Evolutionary conservation across 345 rosid species (phyloP).

Genomic region (Cardiospermum halicacabum): DNA sequence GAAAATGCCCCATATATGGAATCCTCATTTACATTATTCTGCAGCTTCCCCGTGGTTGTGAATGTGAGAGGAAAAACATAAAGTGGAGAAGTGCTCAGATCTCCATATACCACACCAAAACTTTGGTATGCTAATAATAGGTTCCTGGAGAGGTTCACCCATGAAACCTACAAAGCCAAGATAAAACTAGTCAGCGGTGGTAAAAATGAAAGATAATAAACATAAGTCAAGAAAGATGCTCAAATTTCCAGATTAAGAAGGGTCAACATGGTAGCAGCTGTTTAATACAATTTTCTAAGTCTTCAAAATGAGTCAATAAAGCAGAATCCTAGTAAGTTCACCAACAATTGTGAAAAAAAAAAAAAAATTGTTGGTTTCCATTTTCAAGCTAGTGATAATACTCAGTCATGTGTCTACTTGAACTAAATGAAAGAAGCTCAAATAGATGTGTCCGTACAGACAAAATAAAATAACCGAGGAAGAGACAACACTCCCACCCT

Average conservation of each 20-base stretch:
- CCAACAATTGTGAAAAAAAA: too few relatives aligned
- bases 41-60: conserved; percentile 53
- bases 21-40: conserved; percentile 47
- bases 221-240: not conserved
- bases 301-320: not conserved
- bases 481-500: not conserved
- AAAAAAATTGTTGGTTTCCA: too few relatives aligned
- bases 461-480: too few relatives aligned
- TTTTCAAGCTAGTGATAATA: too few relatives aligned
- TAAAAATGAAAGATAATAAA: not conserved
- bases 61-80: conserved; percentile 65
- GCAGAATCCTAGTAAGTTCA: too few relatives aligned
- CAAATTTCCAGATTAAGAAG: not conserved
- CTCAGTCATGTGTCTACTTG: too few relatives aligned
- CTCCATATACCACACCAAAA: conserved; percentile 87
- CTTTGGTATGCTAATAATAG: conserved; percentile 84
- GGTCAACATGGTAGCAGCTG: not conserved
- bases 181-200: not conserved
- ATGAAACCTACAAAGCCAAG: conserved; percentile 56
- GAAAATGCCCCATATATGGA: conserved; percentile 79
- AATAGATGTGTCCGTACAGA: not conserved
- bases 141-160: conserved; percentile 58
- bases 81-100: conserved; percentile 84
- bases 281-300: not conserved
- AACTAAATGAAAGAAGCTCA: not conserved